A percentile compares a stretch with the other conserved stretches of the same genome.
phyloP scores from a whole-genome alignment of 176 grass and related monocot genomes.

The Chloris gayana region DNA sequence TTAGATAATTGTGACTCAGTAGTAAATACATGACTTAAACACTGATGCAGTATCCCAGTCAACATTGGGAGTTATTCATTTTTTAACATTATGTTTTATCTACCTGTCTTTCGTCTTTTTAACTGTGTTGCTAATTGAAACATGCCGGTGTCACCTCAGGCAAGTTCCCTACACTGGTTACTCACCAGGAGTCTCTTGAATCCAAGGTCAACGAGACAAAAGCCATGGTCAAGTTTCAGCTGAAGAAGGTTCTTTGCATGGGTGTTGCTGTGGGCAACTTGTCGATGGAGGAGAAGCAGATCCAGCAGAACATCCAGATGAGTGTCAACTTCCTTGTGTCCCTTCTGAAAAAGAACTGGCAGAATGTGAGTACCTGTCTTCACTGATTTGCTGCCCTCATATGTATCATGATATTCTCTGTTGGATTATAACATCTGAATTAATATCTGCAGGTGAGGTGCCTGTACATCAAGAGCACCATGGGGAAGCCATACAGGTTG shows the following conservation, averaged over 20 bases:
- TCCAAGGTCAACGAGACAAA: not conserved
- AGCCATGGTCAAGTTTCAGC: slow-evolving; percentile 46
- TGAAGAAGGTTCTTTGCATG: slow-evolving; percentile 58
- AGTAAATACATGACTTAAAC: too few species aligned
- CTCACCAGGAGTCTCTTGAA: slow-evolving; percentile 54
- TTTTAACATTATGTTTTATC: too few species aligned
- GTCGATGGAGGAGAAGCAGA: slow-evolving; percentile 88
- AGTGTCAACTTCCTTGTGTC: slow-evolving; percentile 86
- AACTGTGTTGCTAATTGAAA: too few species aligned
- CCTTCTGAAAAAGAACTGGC: slow-evolving; percentile 87
- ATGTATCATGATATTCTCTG: not conserved
- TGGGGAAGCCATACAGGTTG: slow-evolving; percentile 67
- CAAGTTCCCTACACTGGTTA: slow-evolving; percentile 61
- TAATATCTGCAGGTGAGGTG: slow-evolving; percentile 65
- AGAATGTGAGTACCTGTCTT: slow-evolving; percentile 46
- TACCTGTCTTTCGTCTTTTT: too few species aligned
- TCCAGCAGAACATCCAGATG: slow-evolving; percentile 80
- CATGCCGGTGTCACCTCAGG: slow-evolving; percentile 33
- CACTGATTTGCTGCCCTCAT: not conserved
- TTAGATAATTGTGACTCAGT: too few species aligned
- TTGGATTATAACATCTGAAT: not conserved
- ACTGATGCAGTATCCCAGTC: too few species aligned
- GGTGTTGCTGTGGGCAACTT: slow-evolving; percentile 76
- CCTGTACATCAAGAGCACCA: slow-evolving; percentile 93
- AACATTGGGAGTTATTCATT: too few species aligned